Percentiles rank a stretch among this genome's conserved stretches.
These are phyloP conservation scores for Iberis amara DNA, from an alignment of 441 rosid species.

Conservation along the genomic window DNA sequence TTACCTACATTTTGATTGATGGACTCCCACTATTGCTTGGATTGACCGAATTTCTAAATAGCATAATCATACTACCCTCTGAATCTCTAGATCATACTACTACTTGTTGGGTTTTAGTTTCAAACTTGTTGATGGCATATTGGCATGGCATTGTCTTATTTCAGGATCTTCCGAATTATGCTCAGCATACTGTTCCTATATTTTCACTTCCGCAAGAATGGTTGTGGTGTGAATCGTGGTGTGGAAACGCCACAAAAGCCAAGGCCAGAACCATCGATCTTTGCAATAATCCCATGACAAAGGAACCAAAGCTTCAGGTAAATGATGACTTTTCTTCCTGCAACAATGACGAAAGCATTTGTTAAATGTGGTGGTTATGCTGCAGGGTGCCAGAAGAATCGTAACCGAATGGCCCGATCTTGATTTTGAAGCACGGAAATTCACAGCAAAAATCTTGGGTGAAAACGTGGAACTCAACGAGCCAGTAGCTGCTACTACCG, in stretches of 20 bases:
- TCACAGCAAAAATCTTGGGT: constrained; percentile 72
- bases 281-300: constrained; percentile 99
- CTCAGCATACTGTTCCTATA: constrained; percentile 89
- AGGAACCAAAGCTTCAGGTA: constrained; percentile 98
- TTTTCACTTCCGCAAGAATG: constrained; percentile 96
- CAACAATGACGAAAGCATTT: neutral
- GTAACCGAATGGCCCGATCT: constrained; percentile 80
- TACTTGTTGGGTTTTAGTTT: neutral
- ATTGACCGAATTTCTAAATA: too few relatives aligned
- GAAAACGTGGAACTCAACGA: constrained; percentile 59
- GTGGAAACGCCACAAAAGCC: constrained; percentile 86
- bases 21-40: too few relatives aligned
- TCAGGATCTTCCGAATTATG: constrained; percentile 99
- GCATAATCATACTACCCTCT: too few relatives aligned
- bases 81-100: too few relatives aligned
- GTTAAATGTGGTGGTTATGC: constrained; percentile 5
- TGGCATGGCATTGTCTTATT: constrained; percentile 21
- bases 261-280: constrained; percentile 95
- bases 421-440: constrained; percentile 65
- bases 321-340: neutral
- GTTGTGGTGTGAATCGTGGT: constrained; percentile 99
- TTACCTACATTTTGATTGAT: constrained; percentile 1
- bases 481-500: constrained; percentile 25
- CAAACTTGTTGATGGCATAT: constrained; percentile 17
- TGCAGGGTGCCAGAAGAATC: constrained; percentile 91